These are phyloP conservation scores for Chalciporus sp. DNA, from an alignment of 1,284 basidiomycete species.

Conservation along the genomic window DNA sequence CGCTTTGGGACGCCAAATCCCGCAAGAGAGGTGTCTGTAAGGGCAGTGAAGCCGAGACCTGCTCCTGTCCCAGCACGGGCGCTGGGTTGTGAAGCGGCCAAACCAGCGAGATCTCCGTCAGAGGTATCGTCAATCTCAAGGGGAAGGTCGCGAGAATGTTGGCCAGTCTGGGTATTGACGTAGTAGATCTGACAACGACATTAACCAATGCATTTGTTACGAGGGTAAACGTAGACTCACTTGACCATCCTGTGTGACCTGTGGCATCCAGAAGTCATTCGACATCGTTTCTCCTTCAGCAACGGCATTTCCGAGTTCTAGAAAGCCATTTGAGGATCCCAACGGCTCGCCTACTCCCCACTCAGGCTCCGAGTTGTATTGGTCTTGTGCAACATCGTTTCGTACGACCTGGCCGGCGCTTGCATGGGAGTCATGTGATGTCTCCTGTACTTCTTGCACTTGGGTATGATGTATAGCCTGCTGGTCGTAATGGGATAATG, in stretches of 20 bases:
- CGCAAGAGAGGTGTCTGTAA: slow-evolving; percentile 34
- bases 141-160: slow-evolving; percentile 86
- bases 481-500: slow-evolving; percentile 54
- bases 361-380: slow-evolving; percentile 24
- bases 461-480: slow-evolving; percentile 26
- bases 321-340: slow-evolving; percentile 24
- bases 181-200: slow-evolving; percentile 77
- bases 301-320: slow-evolving; percentile 22
- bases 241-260: slow-evolving; percentile 72
- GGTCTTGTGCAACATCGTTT: slow-evolving; percentile 23
- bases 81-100: slow-evolving; percentile 55
- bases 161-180: slow-evolving; percentile 88
- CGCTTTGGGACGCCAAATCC: slow-evolving; percentile 65
- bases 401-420: slow-evolving; percentile 2
- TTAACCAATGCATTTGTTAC: slow-evolving; percentile 4
- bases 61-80: slow-evolving; percentile 57
- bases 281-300: slow-evolving; percentile 41
- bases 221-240: slow-evolving; percentile 41
- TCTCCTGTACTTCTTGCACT: slow-evolving; percentile 18
- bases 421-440: slow-evolving; percentile 20
- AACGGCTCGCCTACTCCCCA: slow-evolving; percentile 24
- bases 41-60: slow-evolving; percentile 46
- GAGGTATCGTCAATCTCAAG: slow-evolving; percentile 61
- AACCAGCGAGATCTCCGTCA: slow-evolving; percentile 59
- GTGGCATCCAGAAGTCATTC: slow-evolving; percentile 81